Percentiles rank a stretch among this genome's conserved stretches.
Conservation (phyloP, 2,329 filamentous ascomycete genomes). For the Colletotrichum sp. region DNA sequence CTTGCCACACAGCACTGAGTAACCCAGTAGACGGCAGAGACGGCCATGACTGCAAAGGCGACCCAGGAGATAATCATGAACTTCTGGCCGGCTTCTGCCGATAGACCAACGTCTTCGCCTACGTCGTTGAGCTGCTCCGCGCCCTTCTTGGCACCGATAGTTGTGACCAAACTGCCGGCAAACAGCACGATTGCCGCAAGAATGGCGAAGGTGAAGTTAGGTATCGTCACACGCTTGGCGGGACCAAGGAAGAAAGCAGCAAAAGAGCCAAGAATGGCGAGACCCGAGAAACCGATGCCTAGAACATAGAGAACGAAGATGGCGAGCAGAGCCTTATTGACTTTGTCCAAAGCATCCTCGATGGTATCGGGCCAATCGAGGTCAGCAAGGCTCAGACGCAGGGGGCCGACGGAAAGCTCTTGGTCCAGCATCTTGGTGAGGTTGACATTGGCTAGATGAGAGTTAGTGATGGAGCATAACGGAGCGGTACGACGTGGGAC, state of each 20-base stretch:
- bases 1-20: constrained; percentile 34
- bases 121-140: constrained; percentile 45
- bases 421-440: constrained; percentile 51
- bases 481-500: constrained; percentile 19
- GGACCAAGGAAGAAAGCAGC: constrained; percentile 37
- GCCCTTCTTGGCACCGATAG: constrained; percentile 43
- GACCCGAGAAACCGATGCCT: constrained; percentile 43
- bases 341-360: constrained; percentile 50
- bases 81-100: constrained; percentile 45
- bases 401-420: constrained; percentile 48
- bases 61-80: constrained; percentile 54
- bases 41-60: constrained; percentile 48
- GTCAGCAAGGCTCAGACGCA: constrained; percentile 48
- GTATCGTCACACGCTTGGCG: constrained; percentile 27
- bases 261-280: constrained; percentile 45
- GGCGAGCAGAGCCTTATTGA: constrained; percentile 53
- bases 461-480: neutral
- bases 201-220: constrained; percentile 41
- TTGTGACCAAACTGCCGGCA: constrained; percentile 48
- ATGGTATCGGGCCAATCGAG: constrained; percentile 51
- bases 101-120: constrained; percentile 49
- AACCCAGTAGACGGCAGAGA: constrained; percentile 45
- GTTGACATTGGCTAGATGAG: constrained; percentile 43
- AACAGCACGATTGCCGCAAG: constrained; percentile 42
- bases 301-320: constrained; percentile 56